phyloP scores from a whole-genome alignment of 805 yeast genomes.

The Starmera amethionina region DNA sequence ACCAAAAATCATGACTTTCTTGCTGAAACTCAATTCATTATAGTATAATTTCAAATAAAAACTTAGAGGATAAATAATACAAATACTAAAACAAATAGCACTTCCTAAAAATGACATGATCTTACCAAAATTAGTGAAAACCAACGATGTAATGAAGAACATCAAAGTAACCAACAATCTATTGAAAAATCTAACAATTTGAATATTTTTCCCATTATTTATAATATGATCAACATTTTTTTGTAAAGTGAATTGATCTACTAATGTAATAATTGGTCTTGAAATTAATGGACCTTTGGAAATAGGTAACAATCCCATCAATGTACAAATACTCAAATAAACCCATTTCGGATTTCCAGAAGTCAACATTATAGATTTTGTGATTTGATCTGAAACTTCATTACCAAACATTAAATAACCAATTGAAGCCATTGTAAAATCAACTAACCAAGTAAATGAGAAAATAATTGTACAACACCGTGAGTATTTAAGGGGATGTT shows the following conservation, averaged over 20 bases:
- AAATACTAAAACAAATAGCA: slow-evolving; percentile 62
- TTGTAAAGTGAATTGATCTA: slow-evolving; percentile 30
- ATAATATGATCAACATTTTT: neutral
- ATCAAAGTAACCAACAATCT: slow-evolving; percentile 15
- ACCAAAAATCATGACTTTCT: slow-evolving; percentile 5
- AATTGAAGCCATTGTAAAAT: slow-evolving; percentile 48
- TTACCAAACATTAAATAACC: slow-evolving; percentile 80
- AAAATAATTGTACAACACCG: slow-evolving; percentile 46
- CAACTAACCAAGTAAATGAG: slow-evolving; percentile 46
- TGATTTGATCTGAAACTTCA: slow-evolving; percentile 58
- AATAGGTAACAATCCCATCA: slow-evolving; percentile 65
- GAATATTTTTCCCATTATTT: neutral
- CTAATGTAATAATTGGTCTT: slow-evolving; percentile 58
- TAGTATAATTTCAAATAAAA: slow-evolving; percentile 49
- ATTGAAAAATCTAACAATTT: slow-evolving; percentile 6
- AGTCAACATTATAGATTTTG: slow-evolving; percentile 61
- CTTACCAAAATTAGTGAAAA: slow-evolving; percentile 63
- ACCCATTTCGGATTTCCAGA: slow-evolving; percentile 59
- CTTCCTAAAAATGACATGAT: slow-evolving; percentile 69
- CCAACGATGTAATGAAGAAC: slow-evolving; percentile 41
- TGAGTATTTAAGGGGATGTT: slow-evolving; percentile 55
- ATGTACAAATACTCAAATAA: slow-evolving; percentile 28
- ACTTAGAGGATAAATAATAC: slow-evolving; percentile 57
- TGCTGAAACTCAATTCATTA: slow-evolving; percentile 22
- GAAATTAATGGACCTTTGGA: slow-evolving; percentile 69